Evolutionary conservation across 2,329 filamentous ascomycete genomes (phyloP).

Genomic region (Trichoderma hamatum): DNA sequence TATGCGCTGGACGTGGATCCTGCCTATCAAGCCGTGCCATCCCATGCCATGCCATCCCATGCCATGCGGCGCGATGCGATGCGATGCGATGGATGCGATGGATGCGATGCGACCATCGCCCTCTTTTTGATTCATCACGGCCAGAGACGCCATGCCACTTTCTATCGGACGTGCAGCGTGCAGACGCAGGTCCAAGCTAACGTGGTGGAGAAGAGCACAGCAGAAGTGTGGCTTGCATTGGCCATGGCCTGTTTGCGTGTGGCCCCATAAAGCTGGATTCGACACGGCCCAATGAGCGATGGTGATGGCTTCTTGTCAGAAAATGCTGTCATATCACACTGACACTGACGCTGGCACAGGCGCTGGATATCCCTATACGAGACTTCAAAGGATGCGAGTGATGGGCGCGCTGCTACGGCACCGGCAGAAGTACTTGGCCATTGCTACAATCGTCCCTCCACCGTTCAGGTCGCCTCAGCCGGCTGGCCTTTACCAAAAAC

Average conservation of each 20-base stretch:
- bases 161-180: conserved; percentile 28
- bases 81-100: conserved; percentile 16
- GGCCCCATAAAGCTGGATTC: neutral
- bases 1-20: conserved; percentile 6
- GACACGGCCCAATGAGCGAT: conserved; percentile 4
- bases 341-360: neutral
- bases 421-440: neutral
- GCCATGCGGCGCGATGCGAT: conserved; percentile 7
- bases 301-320: conserved; percentile 5
- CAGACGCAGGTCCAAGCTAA: conserved; percentile 31
- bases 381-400: neutral
- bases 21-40: neutral
- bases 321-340: neutral
- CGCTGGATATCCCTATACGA: neutral
- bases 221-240: neutral
- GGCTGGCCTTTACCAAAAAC: neutral
- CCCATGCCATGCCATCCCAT: neutral
- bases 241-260: neutral
- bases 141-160: conserved; percentile 26
- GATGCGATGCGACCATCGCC: conserved; percentile 17
- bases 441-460: neutral
- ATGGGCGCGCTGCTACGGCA: neutral
- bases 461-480: neutral
- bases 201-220: conserved; percentile 18
- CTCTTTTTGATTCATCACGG: neutral